Conservation (phyloP, 2,329 filamentous ascomycete species). For the Samsoniella hepiali region DNA sequence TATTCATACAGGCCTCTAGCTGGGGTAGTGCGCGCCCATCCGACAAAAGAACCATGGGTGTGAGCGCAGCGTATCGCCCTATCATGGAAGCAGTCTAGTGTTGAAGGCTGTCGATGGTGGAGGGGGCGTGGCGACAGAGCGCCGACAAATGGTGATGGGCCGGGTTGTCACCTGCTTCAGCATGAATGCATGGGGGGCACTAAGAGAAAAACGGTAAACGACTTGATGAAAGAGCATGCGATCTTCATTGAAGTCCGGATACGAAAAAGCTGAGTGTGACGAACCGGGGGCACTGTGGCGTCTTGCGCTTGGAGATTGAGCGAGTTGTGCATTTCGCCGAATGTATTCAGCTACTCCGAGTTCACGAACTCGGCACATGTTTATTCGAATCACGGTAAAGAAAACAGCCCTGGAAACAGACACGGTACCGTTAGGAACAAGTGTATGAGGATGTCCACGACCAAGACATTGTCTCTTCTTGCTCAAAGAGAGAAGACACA, state of each 20-base stretch:
- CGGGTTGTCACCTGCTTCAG: not conserved
- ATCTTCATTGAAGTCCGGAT: too few species aligned
- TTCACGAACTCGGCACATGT: too few species aligned
- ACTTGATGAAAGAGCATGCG: too few species aligned
- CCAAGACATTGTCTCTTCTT: not conserved
- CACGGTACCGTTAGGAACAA: not conserved
- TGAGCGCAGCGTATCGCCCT: not conserved
- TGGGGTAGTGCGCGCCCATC: not conserved
- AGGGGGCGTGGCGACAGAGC: not conserved
- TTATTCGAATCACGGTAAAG: not conserved
- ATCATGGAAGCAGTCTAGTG: not conserved
- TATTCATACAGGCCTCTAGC: not conserved
- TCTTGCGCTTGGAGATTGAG: not conserved
- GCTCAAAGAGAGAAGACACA: not conserved
- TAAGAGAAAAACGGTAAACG: not conserved
- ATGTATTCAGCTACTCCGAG: not conserved
- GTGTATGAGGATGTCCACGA: not conserved
- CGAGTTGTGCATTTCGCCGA: too few species aligned
- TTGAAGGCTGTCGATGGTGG: not conserved
- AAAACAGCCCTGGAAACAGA: not conserved
- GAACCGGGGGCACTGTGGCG: too few species aligned
- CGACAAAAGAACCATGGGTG: constrained; percentile 6
- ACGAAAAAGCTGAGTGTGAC: not conserved
- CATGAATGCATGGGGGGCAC: not conserved
- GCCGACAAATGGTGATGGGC: not conserved